Base-by-base conservation (phyloP, 805 yeast genomes). In the Priceomyces fermenticarens region DNA sequence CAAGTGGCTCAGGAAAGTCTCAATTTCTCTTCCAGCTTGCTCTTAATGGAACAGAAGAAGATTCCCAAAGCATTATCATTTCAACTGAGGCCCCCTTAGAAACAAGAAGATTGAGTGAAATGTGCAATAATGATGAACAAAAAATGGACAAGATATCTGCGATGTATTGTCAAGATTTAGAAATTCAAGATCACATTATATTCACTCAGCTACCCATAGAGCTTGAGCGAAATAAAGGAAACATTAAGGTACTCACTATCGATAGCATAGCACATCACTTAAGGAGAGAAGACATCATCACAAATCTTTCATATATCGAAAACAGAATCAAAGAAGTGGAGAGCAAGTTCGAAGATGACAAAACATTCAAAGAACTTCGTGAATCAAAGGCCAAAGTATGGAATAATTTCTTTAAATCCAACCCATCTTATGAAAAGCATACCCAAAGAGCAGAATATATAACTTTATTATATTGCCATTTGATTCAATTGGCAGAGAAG, bases 221-320 rank as follows among this genome's bases (percentile, higher is more conserved):
- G 32, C 60, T 85, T 23, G 43, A 48, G 6, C 46, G 39, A 26
- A 55, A 63, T 26, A 46, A 57, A 10, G 59, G 62, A 0, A 49
- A 54, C 5, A 67, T 83, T 2, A 82, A 76, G 32, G 53, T 85
- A 23, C 68, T 91, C 0, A 72, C 88, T 1, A 69, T 90, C 8
- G 98, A 91, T 60, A 85, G 96, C 27, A 78, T 90, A 3, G 81
- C 91, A 0, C 96, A 88, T 53, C 95, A 85, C 58, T 58, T 89
- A 26, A 66, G 95, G 42, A 81, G 81, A 1, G 88, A 82, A 47
- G 62, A 54, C 17, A 42, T 50, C 2, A 44, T 49, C 2, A 54
- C 80, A 16, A 70, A 62, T 32, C 64, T 70, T 31, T 65, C 57
- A 26, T 61, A 61, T 25, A 59, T 63, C 17, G 53, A 52, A 30